Base-by-base conservation (phyloP, 192 early-diverging fungal genomes). In the Umbelopsis sp. region DNA sequence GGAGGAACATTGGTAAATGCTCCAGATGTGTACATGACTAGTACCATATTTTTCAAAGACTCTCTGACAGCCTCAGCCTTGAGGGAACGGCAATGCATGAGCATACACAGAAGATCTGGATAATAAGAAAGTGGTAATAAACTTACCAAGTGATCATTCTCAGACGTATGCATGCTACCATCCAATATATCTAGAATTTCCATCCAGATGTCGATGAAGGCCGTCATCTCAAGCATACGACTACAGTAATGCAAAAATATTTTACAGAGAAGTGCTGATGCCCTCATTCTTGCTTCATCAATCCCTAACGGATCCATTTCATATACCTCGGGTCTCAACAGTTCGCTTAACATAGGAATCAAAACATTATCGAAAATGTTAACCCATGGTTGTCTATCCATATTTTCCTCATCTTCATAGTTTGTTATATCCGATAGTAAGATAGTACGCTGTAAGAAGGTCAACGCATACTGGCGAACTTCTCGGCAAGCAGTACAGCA, bases 341-440 rank as follows among this genome's bases (percentile, higher is more conserved):
- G 74, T 77, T 93, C 88, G 51, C 95, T 92, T 61, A 98, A 83
- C 49, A 97, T 72, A 37, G 94, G 95, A 78, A 98, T 94, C 65
- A 98, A 71, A 16, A 97, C 92, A 33, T 90, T 90, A 71, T 93
- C 91, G 80, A 98, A 94, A 5, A 87, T 85, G 7, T 88, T 78
- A 47, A 86, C 77, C 86, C 87, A 92, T 69, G 81, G 72, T 15
- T 61, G 68, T 61, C 73, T 53, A 64, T 70, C 77, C 12, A 25
- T 30, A 4, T 61, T 30, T 0, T 61, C 55, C 33, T 30, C 55
- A 27, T 12, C 55, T 49, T 82, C 71, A 65, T 71, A 72, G 5
- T 46, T 16, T 67, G 80, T 79, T 53, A 83, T 75, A 27, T 92
- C 86, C 13, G 89, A 78, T 22, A 88, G 80, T 0, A 93, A 78